Evolutionary conservation across 164 flowering plant species (phyloP).

Genomic region (Kalanchoe fedtschenkoi): DNA sequence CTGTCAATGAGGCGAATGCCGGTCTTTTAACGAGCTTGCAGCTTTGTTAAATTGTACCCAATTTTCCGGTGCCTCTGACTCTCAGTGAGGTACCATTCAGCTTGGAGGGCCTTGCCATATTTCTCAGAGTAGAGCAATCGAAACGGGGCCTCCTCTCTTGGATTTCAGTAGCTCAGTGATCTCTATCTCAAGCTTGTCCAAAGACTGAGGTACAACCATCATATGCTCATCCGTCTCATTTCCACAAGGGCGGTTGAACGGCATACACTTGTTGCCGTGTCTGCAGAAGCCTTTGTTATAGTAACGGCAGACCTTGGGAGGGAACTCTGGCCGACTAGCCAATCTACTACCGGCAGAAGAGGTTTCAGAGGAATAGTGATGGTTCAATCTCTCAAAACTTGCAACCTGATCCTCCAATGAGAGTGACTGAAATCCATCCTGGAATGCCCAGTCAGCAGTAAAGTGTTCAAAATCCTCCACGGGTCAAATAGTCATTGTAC

Average conservation of each 20-base stretch:
- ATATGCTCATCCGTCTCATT: slow-evolving; percentile 27
- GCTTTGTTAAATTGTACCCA: slow-evolving; percentile 60
- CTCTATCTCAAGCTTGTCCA: slow-evolving; percentile 48
- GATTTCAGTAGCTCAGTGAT: slow-evolving; percentile 52
- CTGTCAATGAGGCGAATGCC: slow-evolving; percentile 58
- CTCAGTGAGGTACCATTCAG: slow-evolving; percentile 68
- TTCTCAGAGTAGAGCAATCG: slow-evolving; percentile 63
- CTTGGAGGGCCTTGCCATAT: slow-evolving; percentile 52
- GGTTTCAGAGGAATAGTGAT: too few species aligned
- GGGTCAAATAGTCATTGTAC: too few species aligned
- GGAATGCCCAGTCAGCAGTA: too few species aligned
- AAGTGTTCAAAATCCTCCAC: too few species aligned
- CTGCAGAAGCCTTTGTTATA: slow-evolving; percentile 52
- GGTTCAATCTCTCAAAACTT: too few species aligned
- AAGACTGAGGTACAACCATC: slow-evolving; percentile 34
- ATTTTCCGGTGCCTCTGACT: slow-evolving; percentile 75
- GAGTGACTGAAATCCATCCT: too few species aligned
- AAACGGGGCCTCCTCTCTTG: slow-evolving; percentile 47
- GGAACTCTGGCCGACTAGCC: too few species aligned
- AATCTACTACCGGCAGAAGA: too few species aligned
- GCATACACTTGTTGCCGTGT: slow-evolving; percentile 53
- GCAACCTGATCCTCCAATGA: too few species aligned
- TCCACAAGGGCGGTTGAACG: slow-evolving; percentile 38
- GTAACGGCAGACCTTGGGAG: slow-evolving; percentile 43
- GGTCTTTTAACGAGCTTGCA: slow-evolving; percentile 57